Evolutionary conservation across 176 grass and related monocot genomes (phyloP).

Genomic region (Cocos nucifera): DNA sequence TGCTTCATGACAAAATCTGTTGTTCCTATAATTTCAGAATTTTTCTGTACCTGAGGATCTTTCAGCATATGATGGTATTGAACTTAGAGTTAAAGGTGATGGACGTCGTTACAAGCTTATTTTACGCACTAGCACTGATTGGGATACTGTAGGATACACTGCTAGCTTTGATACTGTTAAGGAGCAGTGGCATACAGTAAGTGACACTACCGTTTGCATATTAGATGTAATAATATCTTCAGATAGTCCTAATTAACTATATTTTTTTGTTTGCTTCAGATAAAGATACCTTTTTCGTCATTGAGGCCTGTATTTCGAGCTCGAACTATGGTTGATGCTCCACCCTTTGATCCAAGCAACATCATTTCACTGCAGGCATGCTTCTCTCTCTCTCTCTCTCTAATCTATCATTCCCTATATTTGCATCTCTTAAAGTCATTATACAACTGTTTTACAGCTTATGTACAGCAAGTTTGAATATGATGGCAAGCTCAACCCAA

Average conservation of each 20-base stretch:
- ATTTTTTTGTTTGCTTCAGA: conserved; percentile 33
- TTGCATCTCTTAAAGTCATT: neutral
- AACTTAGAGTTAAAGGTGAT: conserved; percentile 82
- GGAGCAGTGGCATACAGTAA: conserved; percentile 85
- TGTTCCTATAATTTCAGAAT: conserved; percentile 45
- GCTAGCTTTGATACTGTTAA: conserved; percentile 73
- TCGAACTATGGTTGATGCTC: conserved; percentile 68
- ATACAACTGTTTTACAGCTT: conserved; percentile 50
- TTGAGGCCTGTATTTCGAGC: conserved; percentile 74
- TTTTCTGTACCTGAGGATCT: conserved; percentile 71
- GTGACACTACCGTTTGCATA: conserved; percentile 18
- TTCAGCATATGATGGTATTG: conserved; percentile 89
- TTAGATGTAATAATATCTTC: conserved; percentile 7
- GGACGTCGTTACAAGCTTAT: conserved; percentile 86
- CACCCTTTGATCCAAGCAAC: conserved; percentile 73
- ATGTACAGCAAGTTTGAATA: conserved; percentile 99
- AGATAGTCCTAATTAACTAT: conserved; percentile 14
- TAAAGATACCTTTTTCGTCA: conserved; percentile 75
- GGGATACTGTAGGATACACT: conserved; percentile 87
- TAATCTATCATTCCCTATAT: neutral
- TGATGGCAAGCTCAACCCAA: conserved; percentile 84
- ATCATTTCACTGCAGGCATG: conserved; percentile 72
- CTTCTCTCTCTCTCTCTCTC: neutral
- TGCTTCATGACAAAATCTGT: neutral
- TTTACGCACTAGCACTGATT: conserved; percentile 69